Base-by-base conservation (phyloP, 345 rosid genomes). In the Anacardium occidentale region DNA sequence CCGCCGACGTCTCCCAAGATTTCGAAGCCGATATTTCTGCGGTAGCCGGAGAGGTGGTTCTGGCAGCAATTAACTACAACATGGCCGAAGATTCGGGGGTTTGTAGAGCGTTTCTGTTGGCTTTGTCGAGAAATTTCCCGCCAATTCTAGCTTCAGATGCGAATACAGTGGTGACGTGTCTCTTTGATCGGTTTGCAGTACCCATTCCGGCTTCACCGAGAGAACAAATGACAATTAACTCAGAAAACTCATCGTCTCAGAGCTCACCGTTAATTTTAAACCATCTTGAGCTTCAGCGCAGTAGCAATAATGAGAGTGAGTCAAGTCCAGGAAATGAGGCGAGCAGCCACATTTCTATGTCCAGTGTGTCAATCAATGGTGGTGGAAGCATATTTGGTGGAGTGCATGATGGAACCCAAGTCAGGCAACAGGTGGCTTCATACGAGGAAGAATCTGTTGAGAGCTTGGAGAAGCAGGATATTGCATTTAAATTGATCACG, bases 391-490 rank as follows among this genome's bases (percentile, higher is more conserved):
- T 68, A 34, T 11, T 56, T 56, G 73, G 67, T 51, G 85, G 89
- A 68, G 80, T 74, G 60, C 84, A 79, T 72, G 89, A 86, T 66
- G 90, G 87, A 24, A 84, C 83, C 40, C 89, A 89, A 37, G 79
- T 80, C 62, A 81, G 82, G 84, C 92, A 83, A 68, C 92, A 81
- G 58, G 85, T 86, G 68, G 88, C 90, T 80, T 85, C 85, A 5
- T 91, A 86, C 32, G 98, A 96, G 83, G 99, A 96, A 54, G 98
- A 90, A 82, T 82, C 89, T 50, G 82, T 89, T 51, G 96, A 90
- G 83, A 86, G 85, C 77, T 83, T 93, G 89, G 98, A 96, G 87
- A 96, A 88, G 85, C 98, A 89, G 63, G 97, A 89, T 78, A 82
- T 93, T 79, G 92, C 94, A 2, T 93, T 80, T 72, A 96, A 91